These are phyloP conservation scores for Chalciporus sp. DNA, from an alignment of 1,284 basidiomycete species.

Conservation along the genomic window DNA sequence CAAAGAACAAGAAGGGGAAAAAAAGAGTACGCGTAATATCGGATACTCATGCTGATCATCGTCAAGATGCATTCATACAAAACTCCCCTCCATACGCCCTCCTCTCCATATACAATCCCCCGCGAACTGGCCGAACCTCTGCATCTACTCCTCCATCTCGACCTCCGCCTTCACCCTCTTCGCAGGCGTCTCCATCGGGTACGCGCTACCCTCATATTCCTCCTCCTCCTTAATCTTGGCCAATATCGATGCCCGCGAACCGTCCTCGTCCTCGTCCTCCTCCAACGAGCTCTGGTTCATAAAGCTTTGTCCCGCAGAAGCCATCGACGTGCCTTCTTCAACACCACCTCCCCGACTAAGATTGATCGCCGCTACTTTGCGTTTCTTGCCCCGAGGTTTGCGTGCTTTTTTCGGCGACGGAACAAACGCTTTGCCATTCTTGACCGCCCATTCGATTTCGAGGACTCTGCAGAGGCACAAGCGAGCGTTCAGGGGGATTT, in stretches of 20 bases:
- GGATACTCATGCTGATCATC: not conserved
- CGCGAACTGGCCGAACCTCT: not conserved
- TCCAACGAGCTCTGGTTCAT: slow-evolving; percentile 16
- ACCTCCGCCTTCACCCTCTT: slow-evolving; percentile 29
- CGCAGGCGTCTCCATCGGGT: slow-evolving; percentile 22
- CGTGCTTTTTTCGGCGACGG: slow-evolving; percentile 62
- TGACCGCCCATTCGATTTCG: slow-evolving; percentile 73
- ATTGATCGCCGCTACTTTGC: slow-evolving; percentile 29
- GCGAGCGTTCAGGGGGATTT: slow-evolving; percentile 2
- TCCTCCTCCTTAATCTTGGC: slow-evolving; percentile 30
- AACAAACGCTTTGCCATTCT: slow-evolving; percentile 57
- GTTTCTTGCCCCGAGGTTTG: slow-evolving; percentile 40
- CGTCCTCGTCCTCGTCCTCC: slow-evolving; percentile 19
- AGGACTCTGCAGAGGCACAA: slow-evolving; percentile 54
- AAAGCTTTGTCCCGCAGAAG: slow-evolving; percentile 2
- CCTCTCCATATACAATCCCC: not conserved
- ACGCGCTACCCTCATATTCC: slow-evolving; percentile 27
- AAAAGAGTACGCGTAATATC: not conserved
- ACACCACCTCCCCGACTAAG: slow-evolving; percentile 7
- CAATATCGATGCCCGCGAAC: slow-evolving; percentile 21
- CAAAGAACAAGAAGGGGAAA: not conserved
- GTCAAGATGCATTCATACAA: not conserved
- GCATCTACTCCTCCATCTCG: slow-evolving; percentile 10
- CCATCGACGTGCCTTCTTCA: slow-evolving; percentile 18
- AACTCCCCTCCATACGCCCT: too few species aligned